Percentiles rank a stretch among this genome's conserved stretches.
These are phyloP conservation scores for Phytopythium litorale DNA, from an alignment of 352 stramenopile species.

Conservation along the genomic window DNA sequence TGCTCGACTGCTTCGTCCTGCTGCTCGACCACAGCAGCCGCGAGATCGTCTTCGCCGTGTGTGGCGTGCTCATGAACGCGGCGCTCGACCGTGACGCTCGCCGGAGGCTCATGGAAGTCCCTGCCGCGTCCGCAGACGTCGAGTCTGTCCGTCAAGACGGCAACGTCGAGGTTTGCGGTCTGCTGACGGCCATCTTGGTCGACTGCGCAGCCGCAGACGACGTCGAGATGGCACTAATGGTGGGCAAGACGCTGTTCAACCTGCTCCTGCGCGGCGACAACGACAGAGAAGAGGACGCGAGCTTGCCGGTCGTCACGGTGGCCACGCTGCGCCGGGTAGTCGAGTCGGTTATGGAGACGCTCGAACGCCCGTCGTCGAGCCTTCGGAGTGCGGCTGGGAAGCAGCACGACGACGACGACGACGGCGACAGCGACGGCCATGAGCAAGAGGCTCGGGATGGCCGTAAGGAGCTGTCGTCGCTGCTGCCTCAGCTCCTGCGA, in stretches of 20 bases:
- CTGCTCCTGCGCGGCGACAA: constrained; percentile 37
- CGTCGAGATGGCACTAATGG: constrained; percentile 68
- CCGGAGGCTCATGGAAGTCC: constrained; percentile 23
- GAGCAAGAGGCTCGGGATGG: neutral
- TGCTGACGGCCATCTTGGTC: constrained; percentile 51
- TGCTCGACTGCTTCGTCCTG: constrained; percentile 66
- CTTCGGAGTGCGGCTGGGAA: neutral
- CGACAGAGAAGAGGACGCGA: neutral
- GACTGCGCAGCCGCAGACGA: constrained; percentile 59
- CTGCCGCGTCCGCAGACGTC: constrained; percentile 9
- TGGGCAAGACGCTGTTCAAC: constrained; percentile 84
- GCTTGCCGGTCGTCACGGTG: constrained; percentile 2
- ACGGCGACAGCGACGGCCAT: constrained; percentile 9
- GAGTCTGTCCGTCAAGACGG: constrained; percentile 6
- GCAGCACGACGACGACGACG: constrained; percentile 5
- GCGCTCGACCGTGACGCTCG: constrained; percentile 48
- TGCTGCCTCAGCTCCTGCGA: constrained; percentile 41
- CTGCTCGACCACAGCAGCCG: constrained; percentile 74
- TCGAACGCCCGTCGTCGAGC: constrained; percentile 9
- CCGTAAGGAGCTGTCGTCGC: constrained; percentile 32
- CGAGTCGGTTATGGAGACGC: constrained; percentile 19
- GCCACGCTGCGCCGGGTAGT: constrained; percentile 22
- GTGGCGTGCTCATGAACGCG: constrained; percentile 83
- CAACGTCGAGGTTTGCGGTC: constrained; percentile 26
- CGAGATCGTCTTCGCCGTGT: constrained; percentile 78